These are phyloP conservation scores for Liquidambar formosana DNA, from an alignment of 164 flowering plant species.

Conservation along the genomic window DNA sequence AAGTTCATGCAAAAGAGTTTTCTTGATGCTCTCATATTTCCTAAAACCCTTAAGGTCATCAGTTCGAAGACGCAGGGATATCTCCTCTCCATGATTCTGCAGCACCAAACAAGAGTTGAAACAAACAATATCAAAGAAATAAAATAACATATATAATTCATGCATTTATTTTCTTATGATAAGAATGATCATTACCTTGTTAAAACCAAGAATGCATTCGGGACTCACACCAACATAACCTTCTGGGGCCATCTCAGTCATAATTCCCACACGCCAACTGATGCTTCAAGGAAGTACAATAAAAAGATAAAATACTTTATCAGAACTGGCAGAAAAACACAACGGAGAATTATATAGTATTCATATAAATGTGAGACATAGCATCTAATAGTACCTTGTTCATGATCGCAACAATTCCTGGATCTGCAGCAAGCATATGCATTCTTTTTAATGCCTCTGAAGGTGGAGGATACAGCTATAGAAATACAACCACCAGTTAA, in stretches of 20 bases:
- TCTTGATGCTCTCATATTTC: conserved; percentile 89
- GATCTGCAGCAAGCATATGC: conserved; percentile 98
- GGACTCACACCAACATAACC: conserved; percentile 98
- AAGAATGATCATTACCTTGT: conserved; percentile 55
- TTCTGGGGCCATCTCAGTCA: conserved; percentile 97
- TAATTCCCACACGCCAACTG: conserved; percentile 92
- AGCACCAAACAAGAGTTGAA: conserved; percentile 13
- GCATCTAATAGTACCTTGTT: conserved; percentile 57
- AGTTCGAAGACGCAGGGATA: conserved; percentile 94
- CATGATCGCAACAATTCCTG: conserved; percentile 94
- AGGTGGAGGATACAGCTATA: conserved; percentile 84
- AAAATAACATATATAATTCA: not conserved
- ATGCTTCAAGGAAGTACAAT: conserved; percentile 50
- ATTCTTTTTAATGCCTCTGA: conserved; percentile 84
- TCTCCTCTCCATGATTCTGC: conserved; percentile 97
- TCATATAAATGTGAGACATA: not conserved
- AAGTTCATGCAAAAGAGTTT: conserved; percentile 94
- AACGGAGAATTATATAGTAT: not conserved
- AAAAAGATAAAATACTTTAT: conserved; percentile 11
- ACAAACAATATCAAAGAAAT: not conserved
- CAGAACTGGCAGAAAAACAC: conserved; percentile 9
- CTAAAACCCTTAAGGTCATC: conserved; percentile 98
- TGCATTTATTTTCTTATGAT: not conserved
- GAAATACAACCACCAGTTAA: not conserved
- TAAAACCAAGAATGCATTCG: conserved; percentile 85